phyloP scores from a whole-genome alignment of 2,329 filamentous ascomycete species.

The Coleophoma crateriformis region DNA sequence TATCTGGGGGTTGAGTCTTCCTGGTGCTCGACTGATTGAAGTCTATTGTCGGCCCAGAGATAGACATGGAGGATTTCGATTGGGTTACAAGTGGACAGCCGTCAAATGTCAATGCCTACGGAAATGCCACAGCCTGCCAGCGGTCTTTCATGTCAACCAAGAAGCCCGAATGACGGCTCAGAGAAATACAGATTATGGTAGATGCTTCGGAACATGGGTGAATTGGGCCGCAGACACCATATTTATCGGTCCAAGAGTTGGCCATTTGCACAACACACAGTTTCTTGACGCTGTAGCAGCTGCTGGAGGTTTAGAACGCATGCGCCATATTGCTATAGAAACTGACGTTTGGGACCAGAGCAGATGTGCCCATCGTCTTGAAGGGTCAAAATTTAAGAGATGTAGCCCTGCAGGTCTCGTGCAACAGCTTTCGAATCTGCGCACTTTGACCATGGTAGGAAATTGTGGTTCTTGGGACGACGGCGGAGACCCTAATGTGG shows the following conservation, averaged over 20 bases:
- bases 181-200: background rate
- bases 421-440: background rate
- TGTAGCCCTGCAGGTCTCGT: background rate
- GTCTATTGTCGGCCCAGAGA: background rate
- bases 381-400: background rate
- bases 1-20: background rate
- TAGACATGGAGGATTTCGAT: background rate
- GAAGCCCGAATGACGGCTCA: background rate
- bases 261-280: background rate
- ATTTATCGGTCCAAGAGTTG: background rate
- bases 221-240: background rate
- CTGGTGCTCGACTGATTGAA: background rate
- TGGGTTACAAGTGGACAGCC: background rate
- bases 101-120: background rate
- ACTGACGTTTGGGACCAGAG: background rate
- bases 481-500: background rate
- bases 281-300: background rate
- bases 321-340: background rate
- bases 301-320: background rate
- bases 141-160: background rate
- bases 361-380: background rate
- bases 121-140: background rate
- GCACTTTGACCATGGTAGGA: background rate
- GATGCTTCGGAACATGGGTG: background rate
- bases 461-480: background rate